Conservation (phyloP, 768 basidiomycete species). For the Cyclocybe aegerita region DNA sequence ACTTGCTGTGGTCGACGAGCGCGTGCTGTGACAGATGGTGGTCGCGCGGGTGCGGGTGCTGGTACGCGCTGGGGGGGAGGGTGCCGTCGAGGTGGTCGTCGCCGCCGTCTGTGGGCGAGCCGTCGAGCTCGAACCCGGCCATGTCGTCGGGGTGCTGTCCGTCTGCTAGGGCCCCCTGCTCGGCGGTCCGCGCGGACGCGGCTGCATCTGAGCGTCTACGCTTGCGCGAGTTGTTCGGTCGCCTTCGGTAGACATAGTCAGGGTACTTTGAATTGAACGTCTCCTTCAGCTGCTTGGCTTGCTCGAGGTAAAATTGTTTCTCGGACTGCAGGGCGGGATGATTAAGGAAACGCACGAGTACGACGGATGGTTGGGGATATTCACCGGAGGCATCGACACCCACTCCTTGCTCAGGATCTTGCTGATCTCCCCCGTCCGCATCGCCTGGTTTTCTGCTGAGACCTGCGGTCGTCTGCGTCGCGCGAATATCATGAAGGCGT, state of each 20-base stretch:
- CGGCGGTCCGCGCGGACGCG: constrained; percentile 21
- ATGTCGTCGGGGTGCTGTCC: constrained; percentile 31
- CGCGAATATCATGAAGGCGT: constrained; percentile 93
- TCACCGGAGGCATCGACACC: constrained; percentile 75
- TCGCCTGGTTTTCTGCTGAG: constrained; percentile 81
- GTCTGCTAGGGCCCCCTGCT: constrained; percentile 21
- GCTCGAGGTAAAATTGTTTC: constrained; percentile 86
- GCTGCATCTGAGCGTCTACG: constrained; percentile 38
- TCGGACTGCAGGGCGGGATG: constrained; percentile 47
- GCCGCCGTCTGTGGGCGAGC: constrained; percentile 30
- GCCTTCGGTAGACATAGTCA: constrained; percentile 85
- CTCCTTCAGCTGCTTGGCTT: constrained; percentile 84
- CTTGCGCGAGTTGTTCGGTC: constrained; percentile 85
- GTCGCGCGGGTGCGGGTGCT: constrained; percentile 14
- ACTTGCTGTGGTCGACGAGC: constrained; percentile 25
- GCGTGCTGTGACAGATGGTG: constrained; percentile 23
- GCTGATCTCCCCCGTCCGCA: constrained; percentile 89
- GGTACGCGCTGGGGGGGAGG: constrained; percentile 22
- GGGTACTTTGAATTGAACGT: constrained; percentile 84
- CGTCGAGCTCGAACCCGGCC: constrained; percentile 32
- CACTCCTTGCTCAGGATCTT: constrained; percentile 87
- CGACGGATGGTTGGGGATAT: constrained; percentile 20
- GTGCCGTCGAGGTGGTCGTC: constrained; percentile 29
- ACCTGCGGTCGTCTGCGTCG: constrained; percentile 81
- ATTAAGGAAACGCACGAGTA: constrained; percentile 10